Base-by-base conservation (phyloP, 1,139 yeast genomes). In the Candida pseudocylindracea region DNA sequence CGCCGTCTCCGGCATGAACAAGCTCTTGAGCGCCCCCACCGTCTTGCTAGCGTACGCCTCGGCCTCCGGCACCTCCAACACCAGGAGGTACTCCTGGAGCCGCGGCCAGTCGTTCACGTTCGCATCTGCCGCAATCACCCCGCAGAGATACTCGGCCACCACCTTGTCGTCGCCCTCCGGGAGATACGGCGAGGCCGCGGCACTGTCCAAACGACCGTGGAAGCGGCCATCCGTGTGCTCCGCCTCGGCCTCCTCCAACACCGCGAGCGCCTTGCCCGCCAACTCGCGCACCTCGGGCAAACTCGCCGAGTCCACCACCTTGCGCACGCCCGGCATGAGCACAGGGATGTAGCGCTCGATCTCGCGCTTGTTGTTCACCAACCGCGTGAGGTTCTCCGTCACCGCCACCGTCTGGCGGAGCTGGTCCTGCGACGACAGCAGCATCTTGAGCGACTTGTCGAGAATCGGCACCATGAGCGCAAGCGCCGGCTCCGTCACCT, bases 321-420 rank as follows among this genome's bases (percentile, higher is more conserved):
- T 81, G 51, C 75, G 71, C 31, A 88, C 76, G 49, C 94, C 93
- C 12, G 98, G 98, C 49, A 74, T 56, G 42, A 88, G 65, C 41
- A 68, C 64, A 30, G 96, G 96, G 42, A 88, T 76, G 48, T 69
- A 88, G 31, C 71, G 63, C 51, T 80, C 92, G 47, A 88, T 83
- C 57, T 88, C 96, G 45, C 81, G 63, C 45, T 83, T 81, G 60
- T 85, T 81, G 57, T 85, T 91, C 32, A 88, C 96, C 51, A 88
- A 67, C 55, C 96, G 73, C 28, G 96, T 85, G 58, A 88, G 65
- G 57, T 88, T 88, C 57, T 88, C 98, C 34, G 92, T 79, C 37
- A 88, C 95, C 41, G 85, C 80, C 41, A 85, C 96, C 9, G 96
- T 80, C 57, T 83, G 95, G 58, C 98, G 78, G 44, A 88, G 67